Percentiles rank a stretch among this genome's conserved stretches.
These are phyloP conservation scores for Penicillium verrucosum DNA, from an alignment of 2,329 filamentous ascomycete species.

Conservation along the genomic window DNA sequence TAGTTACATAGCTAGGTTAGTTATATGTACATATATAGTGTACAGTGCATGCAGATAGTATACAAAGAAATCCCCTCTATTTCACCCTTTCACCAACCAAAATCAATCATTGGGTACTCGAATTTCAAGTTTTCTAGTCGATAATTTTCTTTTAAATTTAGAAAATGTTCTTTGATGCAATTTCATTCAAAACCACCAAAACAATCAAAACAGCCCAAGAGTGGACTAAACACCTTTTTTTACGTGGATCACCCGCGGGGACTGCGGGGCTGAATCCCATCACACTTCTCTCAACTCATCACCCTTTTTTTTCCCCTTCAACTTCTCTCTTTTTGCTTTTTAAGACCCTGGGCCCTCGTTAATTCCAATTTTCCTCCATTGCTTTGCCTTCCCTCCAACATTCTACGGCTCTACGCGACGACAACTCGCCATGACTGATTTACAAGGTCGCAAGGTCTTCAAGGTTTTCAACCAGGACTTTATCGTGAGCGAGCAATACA, in stretches of 20 bases:
- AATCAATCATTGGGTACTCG: neutral
- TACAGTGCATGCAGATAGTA: neutral
- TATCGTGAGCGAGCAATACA: constrained; percentile 96
- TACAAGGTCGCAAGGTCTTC: constrained; percentile 81
- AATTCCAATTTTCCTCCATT: neutral
- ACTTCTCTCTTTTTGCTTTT: constrained; percentile 6
- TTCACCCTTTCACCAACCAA: neutral
- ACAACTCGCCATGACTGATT: constrained; percentile 52
- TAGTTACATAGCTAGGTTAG: too few relatives aligned
- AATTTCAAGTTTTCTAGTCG: neutral
- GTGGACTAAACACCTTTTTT: neutral
- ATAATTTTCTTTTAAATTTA: neutral
- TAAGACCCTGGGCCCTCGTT: neutral
- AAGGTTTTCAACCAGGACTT: constrained; percentile 99
- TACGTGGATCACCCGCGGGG: constrained; percentile 21
- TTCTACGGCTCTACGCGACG: constrained; percentile 1
- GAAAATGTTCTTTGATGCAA: neutral
- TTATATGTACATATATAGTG: too few relatives aligned
- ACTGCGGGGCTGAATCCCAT: constrained; percentile 26
- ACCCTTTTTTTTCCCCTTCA: constrained; percentile 10
- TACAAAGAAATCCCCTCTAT: neutral
- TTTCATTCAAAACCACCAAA: neutral
- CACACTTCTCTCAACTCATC: constrained; percentile 16
- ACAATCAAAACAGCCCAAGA: neutral
- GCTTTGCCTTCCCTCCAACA: neutral